These are phyloP conservation scores for Hypholoma sublateritium DNA, from an alignment of 768 basidiomycete genomes.

Conservation along the genomic window DNA sequence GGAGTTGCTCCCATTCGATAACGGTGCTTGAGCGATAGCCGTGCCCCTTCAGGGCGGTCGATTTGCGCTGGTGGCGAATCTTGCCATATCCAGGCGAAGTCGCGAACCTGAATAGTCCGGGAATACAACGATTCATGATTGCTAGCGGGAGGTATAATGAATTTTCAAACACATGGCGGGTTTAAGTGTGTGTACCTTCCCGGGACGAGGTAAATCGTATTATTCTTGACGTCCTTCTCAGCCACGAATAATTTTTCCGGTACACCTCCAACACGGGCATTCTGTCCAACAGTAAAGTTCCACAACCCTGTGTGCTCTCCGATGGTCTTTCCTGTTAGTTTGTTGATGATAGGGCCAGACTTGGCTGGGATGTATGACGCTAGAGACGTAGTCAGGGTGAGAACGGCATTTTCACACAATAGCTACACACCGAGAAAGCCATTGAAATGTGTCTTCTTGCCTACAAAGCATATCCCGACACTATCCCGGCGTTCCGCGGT, in stretches of 20 bases:
- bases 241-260: constrained; percentile 68
- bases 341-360: constrained; percentile 68
- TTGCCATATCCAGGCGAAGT: constrained; percentile 81
- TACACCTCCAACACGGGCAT: constrained; percentile 65
- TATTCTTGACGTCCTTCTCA: constrained; percentile 58
- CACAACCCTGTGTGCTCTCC: constrained; percentile 76
- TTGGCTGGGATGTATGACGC: constrained; percentile 75
- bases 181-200: constrained; percentile 51
- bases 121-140: constrained; percentile 59
- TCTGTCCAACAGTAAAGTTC: constrained; percentile 85
- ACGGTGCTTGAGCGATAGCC: constrained; percentile 59
- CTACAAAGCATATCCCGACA: constrained; percentile 95
- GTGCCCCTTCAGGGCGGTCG: constrained; percentile 42
- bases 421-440: constrained; percentile 64
- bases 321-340: constrained; percentile 50
- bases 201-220: constrained; percentile 76
- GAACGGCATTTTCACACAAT: not conserved
- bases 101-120: constrained; percentile 33
- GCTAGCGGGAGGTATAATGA: constrained; percentile 29
- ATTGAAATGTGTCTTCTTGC: constrained; percentile 70
- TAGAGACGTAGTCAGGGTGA: constrained; percentile 25
- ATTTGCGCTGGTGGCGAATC: constrained; percentile 51
- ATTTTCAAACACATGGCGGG: not conserved
- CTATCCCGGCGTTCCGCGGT: constrained; percentile 81
- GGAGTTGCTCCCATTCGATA: constrained; percentile 60